These are phyloP conservation scores for Sugiyamaella japonica DNA, from an alignment of 1,139 yeast genomes.

Conservation along the genomic window DNA sequence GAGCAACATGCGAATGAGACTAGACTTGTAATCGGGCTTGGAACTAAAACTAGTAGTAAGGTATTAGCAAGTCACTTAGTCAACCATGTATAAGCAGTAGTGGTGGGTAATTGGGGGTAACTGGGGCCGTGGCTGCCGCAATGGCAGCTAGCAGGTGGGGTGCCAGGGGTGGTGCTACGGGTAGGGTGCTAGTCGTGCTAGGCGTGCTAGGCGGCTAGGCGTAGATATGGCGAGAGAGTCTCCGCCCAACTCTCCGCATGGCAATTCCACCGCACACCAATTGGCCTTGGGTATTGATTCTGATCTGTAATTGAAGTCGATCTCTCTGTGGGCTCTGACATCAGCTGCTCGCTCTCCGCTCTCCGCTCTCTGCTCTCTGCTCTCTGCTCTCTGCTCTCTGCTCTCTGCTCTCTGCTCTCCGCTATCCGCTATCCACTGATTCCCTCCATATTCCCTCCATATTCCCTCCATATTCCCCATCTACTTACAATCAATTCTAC, in stretches of 20 bases:
- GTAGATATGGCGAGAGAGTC: no score
- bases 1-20: no score
- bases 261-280: not conserved
- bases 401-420: not conserved
- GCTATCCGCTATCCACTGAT: no score
- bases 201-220: no score
- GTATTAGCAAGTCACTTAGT: conserved; percentile 5
- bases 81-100: conserved; percentile 3
- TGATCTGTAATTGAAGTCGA: not conserved
- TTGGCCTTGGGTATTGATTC: not conserved
- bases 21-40: no score
- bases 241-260: not conserved
- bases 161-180: no score
- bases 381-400: not conserved
- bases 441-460: no score
- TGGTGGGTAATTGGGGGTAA: not conserved
- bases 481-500: not conserved
- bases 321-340: not conserved
- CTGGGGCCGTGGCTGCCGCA: no score
- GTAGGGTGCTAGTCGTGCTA: no score
- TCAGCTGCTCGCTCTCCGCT: not conserved
- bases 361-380: not conserved
- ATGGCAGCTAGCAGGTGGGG: not conserved
- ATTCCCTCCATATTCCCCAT: no score
- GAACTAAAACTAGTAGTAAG: not conserved